Conservation (phyloP, 2,329 filamentous ascomycete genomes). For the Penicillium polonicum region DNA sequence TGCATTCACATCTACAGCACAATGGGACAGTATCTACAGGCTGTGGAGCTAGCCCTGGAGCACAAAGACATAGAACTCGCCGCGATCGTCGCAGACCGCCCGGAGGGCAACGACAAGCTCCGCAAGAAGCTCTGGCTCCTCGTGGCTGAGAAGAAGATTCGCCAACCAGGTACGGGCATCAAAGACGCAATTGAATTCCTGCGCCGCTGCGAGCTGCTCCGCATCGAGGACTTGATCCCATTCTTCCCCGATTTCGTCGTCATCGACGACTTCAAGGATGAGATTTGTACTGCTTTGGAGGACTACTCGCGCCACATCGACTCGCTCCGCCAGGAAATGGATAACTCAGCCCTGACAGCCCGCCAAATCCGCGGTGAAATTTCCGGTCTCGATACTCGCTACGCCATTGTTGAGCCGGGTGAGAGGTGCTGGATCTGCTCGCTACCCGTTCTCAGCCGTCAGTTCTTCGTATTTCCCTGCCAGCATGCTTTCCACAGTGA, state of each 20-base stretch:
- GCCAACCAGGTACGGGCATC: constrained; percentile 75
- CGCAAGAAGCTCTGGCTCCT: constrained; percentile 95
- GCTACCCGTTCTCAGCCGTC: constrained; percentile 78
- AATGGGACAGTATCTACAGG: constrained; percentile 92
- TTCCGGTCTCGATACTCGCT: constrained; percentile 77
- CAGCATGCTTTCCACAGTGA: constrained; percentile 98
- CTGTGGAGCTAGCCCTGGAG: constrained; percentile 86
- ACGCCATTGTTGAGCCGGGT: constrained; percentile 93
- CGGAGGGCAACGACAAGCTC: constrained; percentile 72
- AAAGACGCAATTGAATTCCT: constrained; percentile 92
- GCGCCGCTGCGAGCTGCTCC: constrained; percentile 83
- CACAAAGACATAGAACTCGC: constrained; percentile 89
- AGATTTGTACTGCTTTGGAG: constrained; percentile 91
- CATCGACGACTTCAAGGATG: constrained; percentile 98
- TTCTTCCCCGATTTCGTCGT: constrained; percentile 99
- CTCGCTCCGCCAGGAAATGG: constrained; percentile 86
- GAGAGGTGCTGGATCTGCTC: constrained; percentile 90
- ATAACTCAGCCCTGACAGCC: constrained; percentile 84
- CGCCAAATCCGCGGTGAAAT: constrained; percentile 90
- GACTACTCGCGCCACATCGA: constrained; percentile 93
- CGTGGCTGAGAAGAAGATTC: constrained; percentile 91
- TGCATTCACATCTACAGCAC: constrained; percentile 96
- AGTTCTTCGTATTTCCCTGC: constrained; percentile 98
- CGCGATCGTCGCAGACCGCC: constrained; percentile 79
- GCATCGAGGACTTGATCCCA: constrained; percentile 94